A percentile compares a stretch with the other conserved stretches of the same genome.
Evolutionary conservation across 2,329 filamentous ascomycete species (phyloP).

Genomic region (Ophiocordyceps camponoti-saundersi): DNA sequence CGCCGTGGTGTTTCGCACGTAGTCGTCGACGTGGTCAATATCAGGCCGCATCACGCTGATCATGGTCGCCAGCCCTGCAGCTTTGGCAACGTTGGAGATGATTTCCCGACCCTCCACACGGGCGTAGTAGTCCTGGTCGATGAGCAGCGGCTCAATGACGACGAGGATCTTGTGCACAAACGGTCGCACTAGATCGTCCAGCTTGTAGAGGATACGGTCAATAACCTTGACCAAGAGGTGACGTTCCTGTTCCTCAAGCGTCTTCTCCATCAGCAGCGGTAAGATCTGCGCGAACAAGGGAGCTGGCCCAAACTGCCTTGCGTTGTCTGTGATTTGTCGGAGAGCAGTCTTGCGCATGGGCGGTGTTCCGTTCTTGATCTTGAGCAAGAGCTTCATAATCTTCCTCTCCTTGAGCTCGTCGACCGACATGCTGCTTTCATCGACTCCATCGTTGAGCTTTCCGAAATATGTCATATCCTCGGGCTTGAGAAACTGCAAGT

Average conservation of each 20-base stretch:
- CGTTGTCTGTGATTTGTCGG: constrained; percentile 93
- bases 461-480: constrained; percentile 99
- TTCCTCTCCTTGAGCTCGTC: constrained; percentile 96
- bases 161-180: constrained; percentile 98
- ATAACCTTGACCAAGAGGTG: constrained; percentile 98
- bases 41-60: constrained; percentile 98
- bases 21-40: constrained; percentile 96
- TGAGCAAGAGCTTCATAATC: constrained; percentile 90
- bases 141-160: constrained; percentile 96
- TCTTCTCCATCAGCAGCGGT: constrained; percentile 94
- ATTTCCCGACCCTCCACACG: constrained; percentile 96
- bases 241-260: constrained; percentile 90
- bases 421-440: constrained; percentile 81
- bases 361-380: constrained; percentile 98
- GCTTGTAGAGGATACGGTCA: constrained; percentile 93
- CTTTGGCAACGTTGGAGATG: constrained; percentile 94
- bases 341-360: constrained; percentile 97
- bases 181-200: constrained; percentile 88
- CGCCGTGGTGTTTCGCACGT: constrained; percentile 94
- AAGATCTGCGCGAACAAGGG: constrained; percentile 95
- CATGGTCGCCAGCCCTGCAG: constrained; percentile 93
- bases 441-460: constrained; percentile 84
- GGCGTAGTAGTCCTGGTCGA: constrained; percentile 98
- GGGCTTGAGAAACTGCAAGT: constrained; percentile 94
- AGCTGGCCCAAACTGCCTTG: constrained; percentile 84